Evolutionary conservation across 306 rosid genomes (phyloP).

Genomic region (Trichosanthes truncata): DNA sequence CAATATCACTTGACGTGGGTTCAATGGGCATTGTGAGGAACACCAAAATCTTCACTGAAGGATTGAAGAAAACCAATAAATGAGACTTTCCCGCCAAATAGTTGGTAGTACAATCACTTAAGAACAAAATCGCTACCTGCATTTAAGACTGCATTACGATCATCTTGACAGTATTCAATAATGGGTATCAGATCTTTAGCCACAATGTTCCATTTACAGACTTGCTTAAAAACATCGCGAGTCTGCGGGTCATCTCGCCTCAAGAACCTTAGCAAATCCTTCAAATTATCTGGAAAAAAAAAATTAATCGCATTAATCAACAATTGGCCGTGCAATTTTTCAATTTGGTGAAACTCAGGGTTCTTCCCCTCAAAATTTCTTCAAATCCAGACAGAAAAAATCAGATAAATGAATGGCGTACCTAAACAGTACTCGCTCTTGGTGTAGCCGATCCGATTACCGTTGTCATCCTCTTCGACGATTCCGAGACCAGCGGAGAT

Average conservation of each 20-base stretch:
- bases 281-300: constrained; percentile 55
- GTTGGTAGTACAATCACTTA: background rate
- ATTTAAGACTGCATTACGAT: constrained; percentile 64
- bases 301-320: background rate
- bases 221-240: constrained; percentile 81
- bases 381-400: background rate
- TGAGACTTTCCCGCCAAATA: background rate
- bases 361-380: background rate
- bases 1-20: constrained; percentile 51
- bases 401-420: constrained; percentile 12
- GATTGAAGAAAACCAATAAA: background rate
- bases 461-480: constrained; percentile 43
- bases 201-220: constrained; percentile 76
- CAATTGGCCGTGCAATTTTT: background rate
- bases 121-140: constrained; percentile 31
- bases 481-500: constrained; percentile 69
- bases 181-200: constrained; percentile 65
- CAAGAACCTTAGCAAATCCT: constrained; percentile 84
- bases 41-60: constrained; percentile 81
- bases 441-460: constrained; percentile 47
- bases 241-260: constrained; percentile 84
- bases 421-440: constrained; percentile 72
- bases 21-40: constrained; percentile 91
- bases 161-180: constrained; percentile 54
- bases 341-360: background rate